phyloP scores from a whole-genome alignment of 176 grass and related monocot genomes.

The Carex pumila region DNA sequence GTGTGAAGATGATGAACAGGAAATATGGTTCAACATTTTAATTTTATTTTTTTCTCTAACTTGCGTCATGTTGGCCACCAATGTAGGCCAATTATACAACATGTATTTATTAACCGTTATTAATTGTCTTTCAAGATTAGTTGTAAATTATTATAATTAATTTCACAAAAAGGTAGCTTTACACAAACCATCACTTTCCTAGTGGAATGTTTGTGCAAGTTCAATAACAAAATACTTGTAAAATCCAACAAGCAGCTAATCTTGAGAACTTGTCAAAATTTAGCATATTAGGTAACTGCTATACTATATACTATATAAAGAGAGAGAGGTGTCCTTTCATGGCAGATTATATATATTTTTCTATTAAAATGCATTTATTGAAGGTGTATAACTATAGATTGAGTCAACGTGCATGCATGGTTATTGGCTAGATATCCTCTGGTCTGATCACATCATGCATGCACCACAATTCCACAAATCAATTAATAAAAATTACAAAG shows the following conservation, averaged over 20 bases:
- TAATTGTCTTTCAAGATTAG: neutral
- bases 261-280: neutral
- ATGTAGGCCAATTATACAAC: neutral
- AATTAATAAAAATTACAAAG: neutral
- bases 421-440: neutral
- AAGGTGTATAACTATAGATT: neutral
- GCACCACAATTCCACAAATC: neutral
- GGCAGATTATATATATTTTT: neutral
- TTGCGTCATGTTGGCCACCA: neutral
- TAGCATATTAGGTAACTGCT: neutral
- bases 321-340: neutral
- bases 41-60: neutral
- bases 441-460: neutral
- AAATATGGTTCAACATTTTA: neutral
- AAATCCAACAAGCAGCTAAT: neutral
- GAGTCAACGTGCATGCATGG: neutral
- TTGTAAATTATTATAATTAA: neutral
- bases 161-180: neutral
- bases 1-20: neutral
- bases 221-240: neutral
- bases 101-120: neutral
- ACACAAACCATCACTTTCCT: neutral
- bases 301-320: neutral
- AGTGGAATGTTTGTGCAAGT: slow-evolving; percentile 7
- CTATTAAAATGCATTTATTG: neutral